Evolutionary conservation across 2,329 filamentous ascomycete genomes (phyloP), one percentile per base, ranked within the genome.

Genomic region (Trichoderma cornu-damae): DNA sequence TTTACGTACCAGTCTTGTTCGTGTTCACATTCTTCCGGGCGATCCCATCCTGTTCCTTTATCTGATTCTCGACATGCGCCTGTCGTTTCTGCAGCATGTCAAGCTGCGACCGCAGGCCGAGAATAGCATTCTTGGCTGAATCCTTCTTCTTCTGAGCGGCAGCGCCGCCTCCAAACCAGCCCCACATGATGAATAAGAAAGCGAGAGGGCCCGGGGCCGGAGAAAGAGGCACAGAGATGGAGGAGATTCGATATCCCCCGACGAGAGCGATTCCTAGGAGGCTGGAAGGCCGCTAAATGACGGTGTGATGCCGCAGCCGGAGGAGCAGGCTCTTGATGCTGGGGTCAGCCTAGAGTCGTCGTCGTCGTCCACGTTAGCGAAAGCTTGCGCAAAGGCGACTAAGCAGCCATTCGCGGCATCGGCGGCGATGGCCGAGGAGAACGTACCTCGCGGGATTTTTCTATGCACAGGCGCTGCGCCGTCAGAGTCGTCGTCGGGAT

Each of bases 21-120:
- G 87, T 81, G 67, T 63, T 74, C 57, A 96, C 87, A 62, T 94
- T 87, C 80, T 96, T 96, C 73, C 89, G 83, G 43, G 94, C 94
- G 64, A 95, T 82, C 35, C 81, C 82, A 67, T 96, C 90, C 73
- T 97, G 92, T 73, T 97, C 91, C 24, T 90, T 87, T 78, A 97
- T 96, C 78, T 96, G 91, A 62, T 82, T 88, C 73, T 94, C 88
- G 61, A 97, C 76, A 70, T 97, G 90, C 73, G 84, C 89, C 79
- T 97, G 92, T 60, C 93, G 83, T 82, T 99, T 99, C 77, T 95
- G 90, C 70, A 99, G 81, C 92, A 97, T 97, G 67, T 96, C 93
- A 43, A 97, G 81, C 77, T 96, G 93, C 68, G 87, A 83, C 66
- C 94, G 85, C 69, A 99, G 78, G 60, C 83, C 84, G 58, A 99